Evolutionary conservation across 768 basidiomycete species (phyloP), one percentile per base, ranked within the genome.

Genomic region (Pleurotus pulmonarius): DNA sequence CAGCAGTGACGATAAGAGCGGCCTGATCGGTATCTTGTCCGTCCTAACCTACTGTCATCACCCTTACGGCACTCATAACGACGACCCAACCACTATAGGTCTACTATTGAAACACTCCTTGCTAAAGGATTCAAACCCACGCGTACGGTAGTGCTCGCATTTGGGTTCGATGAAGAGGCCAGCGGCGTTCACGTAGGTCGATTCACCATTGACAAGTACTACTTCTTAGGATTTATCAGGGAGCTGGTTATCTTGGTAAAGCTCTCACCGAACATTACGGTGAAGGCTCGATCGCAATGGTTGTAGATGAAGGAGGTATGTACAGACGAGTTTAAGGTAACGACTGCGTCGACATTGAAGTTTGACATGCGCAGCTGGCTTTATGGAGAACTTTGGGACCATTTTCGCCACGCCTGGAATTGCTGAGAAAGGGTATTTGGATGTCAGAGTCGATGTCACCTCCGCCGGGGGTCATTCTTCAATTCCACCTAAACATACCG

Each of bases 291-390:
- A 84, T 92, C 65, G 83, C 89, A 0, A 77, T 96, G 65, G 68
- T 97, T 45, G 77, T 98, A 34, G 95, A 98, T 64, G 95, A 98
- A 75, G 94, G 94, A 34, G 83, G 91, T 85, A 67, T 63, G 74
- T 67, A 24, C n/a, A 2, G n/a, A 44, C 11, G 44, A n/a, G 22
- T 47, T 15, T 24, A 13, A 13, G 11, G 18, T 16, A 18, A 15
- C 40, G 20, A 4, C 9, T 34, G 29, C 9, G 9, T 34, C 29
- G 7, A 34, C 9, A 2, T 34, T 34, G 29, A 34, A 3, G 12
- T 41, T 29, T 46, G 12, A 1, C 6, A 24, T 37, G 39, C 15
- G 48, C 11, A 41, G 40, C 59, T 76, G 86, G 78, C 22, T 85
- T 80, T 47, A 62, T 63, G 1, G 75, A 84, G 39, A 62, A 72